Evolutionary conservation across 176 grass and related monocot species (phyloP), one percentile per base, ranked within the genome.

Genomic region (Areca catechu): DNA sequence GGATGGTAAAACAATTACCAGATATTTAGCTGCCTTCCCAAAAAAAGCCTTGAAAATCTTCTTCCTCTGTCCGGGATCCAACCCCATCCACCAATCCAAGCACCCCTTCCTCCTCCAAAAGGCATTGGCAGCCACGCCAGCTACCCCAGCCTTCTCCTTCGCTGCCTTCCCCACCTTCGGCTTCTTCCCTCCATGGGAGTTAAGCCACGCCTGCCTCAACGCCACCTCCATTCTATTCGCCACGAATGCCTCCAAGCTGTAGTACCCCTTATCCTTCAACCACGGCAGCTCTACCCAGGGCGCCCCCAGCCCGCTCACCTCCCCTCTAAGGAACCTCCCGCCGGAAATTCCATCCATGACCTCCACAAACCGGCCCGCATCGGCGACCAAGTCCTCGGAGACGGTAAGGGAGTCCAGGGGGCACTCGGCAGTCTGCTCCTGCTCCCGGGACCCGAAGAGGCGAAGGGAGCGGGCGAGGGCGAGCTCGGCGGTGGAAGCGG

Each of bases 61-160:
- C 56, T 83, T 75, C 75, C 83, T 80, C 6, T 81, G 62, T 58
- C 65, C 74, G 5, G 72, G 80, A 68, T 97, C 93, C 25, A 91
- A 69, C 72, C 58, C 65, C 65, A 63, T 71, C 93, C 93, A 97
- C 93, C 93, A 97, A 73, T 97, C 86, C 54, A 85, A 57, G 62
- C 89, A 97, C 1, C 87, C 93, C 53, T 91, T 97, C 66, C 85
- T 89, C 80, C 93, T 97, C 93, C 81, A 91, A 78, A 91, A 91
- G 0, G 79, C 83, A 24, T 84, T 78, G 3, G 93, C 75, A 12
- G 93, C 83, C 20, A 91, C 53, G 24, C 70, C 70, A 15, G 17
- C 57, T 34, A 20, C 27, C 20, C 66, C 75, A 15, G 77, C 74
- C 69, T 97, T 97, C 63, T 91, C 86, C 83, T 88, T 91, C 4